Percentiles rank a stretch among this genome's conserved stretches.
phyloP scores from a whole-genome alignment of 2,329 filamentous ascomycete species.

The Epichloe aotearoae region DNA sequence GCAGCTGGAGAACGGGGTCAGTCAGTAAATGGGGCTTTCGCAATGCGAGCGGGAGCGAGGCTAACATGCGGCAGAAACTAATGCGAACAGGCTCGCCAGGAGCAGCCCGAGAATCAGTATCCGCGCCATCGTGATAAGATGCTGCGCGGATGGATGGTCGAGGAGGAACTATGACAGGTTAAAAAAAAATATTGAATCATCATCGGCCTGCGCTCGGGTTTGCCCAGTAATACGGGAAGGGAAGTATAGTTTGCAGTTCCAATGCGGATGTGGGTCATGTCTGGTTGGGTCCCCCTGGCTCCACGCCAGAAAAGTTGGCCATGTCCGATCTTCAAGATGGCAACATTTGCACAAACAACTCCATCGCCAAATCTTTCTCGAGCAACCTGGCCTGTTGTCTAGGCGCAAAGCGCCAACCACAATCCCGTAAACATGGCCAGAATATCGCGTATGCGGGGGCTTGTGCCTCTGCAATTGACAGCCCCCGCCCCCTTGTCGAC shows the following conservation, averaged over 20 bases:
- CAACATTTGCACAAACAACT: not conserved
- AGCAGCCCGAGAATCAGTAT: conserved; percentile 24
- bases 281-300: conserved; percentile 13
- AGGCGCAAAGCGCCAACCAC: not conserved
- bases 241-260: too few relatives aligned
- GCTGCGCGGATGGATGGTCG: not conserved
- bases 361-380: not conserved
- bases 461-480: conserved; percentile 18
- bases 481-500: conserved; percentile 10
- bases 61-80: conserved; percentile 31
- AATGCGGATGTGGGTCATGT: not conserved
- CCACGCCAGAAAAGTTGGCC: conserved; percentile 4
- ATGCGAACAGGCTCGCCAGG: conserved; percentile 20
- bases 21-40: conserved; percentile 5
- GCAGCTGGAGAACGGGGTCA: conserved; percentile 28
- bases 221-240: too few relatives aligned
- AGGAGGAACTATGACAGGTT: not conserved
- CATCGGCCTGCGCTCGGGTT: too few relatives aligned
- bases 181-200: too few relatives aligned
- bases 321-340: not conserved
- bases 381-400: not conserved
- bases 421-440: conserved; percentile 25
- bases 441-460: conserved; percentile 25
- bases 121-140: conserved; percentile 23
- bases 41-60: conserved; percentile 2